Evolutionary conservation across 2,329 filamentous ascomycete genomes (phyloP).

Genomic region (Xylaria sp.): DNA sequence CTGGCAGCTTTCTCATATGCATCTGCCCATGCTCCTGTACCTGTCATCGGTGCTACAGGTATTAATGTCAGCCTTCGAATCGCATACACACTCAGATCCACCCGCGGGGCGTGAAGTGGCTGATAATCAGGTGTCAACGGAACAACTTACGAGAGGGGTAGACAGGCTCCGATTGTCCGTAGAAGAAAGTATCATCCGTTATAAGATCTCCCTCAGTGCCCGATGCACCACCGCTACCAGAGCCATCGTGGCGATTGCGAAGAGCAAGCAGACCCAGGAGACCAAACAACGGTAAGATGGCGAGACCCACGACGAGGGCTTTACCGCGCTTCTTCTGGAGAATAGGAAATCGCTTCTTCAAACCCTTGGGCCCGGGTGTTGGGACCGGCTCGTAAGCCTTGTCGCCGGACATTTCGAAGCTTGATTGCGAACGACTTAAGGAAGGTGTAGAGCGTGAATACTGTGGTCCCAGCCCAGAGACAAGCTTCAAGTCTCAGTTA

Average conservation of each 20-base stretch:
- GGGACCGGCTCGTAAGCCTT: neutral
- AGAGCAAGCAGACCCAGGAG: conserved; percentile 42
- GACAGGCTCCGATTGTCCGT: conserved; percentile 55
- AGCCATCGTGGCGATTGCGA: conserved; percentile 29
- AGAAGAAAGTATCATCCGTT: conserved; percentile 52
- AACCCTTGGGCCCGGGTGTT: conserved; percentile 27
- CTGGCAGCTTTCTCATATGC: conserved; percentile 70
- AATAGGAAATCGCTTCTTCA: conserved; percentile 37
- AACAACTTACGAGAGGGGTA: conserved; percentile 56
- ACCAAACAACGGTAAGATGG: conserved; percentile 41
- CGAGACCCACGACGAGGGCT: conserved; percentile 35
- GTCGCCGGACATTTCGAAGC: conserved; percentile 11
- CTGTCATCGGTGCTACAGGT: conserved; percentile 56
- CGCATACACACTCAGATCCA: neutral
- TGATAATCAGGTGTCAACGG: neutral
- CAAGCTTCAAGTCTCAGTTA: neutral
- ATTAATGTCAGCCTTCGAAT: conserved; percentile 14
- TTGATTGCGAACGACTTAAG: too few relatives aligned
- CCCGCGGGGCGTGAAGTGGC: neutral
- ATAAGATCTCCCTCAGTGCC: conserved; percentile 38
- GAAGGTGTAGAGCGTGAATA: too few relatives aligned
- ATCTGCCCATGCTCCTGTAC: conserved; percentile 69
- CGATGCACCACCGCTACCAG: conserved; percentile 8
- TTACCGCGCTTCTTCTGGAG: conserved; percentile 38
- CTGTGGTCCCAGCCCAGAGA: neutral